Percentiles rank a stretch among this genome's conserved stretches.
phyloP scores from a whole-genome alignment of 2,329 filamentous ascomycete species.

The Bisporella sp. region DNA sequence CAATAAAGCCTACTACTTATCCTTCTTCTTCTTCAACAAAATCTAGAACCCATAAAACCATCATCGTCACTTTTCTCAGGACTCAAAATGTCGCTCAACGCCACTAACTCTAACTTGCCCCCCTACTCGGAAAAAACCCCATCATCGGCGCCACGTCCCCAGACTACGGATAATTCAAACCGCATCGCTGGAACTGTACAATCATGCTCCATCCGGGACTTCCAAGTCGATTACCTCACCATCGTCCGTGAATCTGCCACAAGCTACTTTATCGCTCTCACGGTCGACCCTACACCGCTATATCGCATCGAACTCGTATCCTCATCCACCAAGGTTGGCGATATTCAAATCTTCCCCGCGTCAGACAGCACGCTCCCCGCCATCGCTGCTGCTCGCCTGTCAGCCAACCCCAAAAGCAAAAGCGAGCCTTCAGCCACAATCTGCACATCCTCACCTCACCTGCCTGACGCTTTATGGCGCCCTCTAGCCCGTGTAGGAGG shows the following conservation, averaged over 20 bases:
- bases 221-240: constrained; percentile 2
- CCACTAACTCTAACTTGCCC: not conserved
- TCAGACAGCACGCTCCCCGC: not conserved
- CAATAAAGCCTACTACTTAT: not conserved
- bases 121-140: constrained; percentile 1
- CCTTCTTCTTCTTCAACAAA: constrained; percentile 1
- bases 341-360: constrained; percentile 1
- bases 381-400: constrained; percentile 1
- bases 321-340: not conserved
- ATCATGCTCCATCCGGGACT: constrained; percentile 1
- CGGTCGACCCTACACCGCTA: constrained; percentile 1
- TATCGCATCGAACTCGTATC: constrained; percentile 3
- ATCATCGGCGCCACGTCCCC: not conserved
- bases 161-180: not conserved
- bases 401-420: constrained; percentile 3
- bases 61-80: constrained; percentile 1
- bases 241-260: not conserved
- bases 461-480: constrained; percentile 1
- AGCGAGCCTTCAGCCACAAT: constrained; percentile 1
- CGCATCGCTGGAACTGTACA: constrained; percentile 1
- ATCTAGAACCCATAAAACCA: constrained; percentile 1
- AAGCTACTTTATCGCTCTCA: constrained; percentile 1
- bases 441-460: not conserved
- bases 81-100: constrained; percentile 1
- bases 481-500: not conserved